Evolutionary conservation across 768 basidiomycete genomes (phyloP).

Genomic region (Gloeophyllum trabeum): DNA sequence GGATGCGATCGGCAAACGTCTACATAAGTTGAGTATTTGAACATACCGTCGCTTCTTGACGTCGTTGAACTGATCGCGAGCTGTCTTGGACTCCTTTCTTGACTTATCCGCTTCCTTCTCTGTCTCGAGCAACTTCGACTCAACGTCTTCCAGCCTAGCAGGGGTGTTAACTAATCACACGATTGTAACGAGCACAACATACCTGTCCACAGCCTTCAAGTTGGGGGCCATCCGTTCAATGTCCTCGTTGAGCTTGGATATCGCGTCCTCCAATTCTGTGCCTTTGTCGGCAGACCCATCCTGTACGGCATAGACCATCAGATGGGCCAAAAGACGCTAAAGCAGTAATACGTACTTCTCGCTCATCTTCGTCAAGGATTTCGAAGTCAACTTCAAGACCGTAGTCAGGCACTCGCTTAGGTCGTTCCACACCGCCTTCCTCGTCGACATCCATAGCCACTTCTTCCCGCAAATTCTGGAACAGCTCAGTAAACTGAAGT

Average conservation of each 20-base stretch:
- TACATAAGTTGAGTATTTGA: neutral
- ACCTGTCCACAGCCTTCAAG: constrained; percentile 92
- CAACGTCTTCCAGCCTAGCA: constrained; percentile 77
- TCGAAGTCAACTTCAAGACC: constrained; percentile 88
- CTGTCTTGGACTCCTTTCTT: constrained; percentile 77
- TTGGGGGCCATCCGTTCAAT: constrained; percentile 95
- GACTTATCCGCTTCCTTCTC: constrained; percentile 91
- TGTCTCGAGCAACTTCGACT: constrained; percentile 75
- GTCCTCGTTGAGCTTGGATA: constrained; percentile 61
- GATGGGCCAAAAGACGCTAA: neutral
- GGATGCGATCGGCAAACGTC: neutral
- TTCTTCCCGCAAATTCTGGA: constrained; percentile 69
- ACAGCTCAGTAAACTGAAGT: neutral
- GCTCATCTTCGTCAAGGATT: constrained; percentile 61
- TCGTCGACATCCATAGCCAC: constrained; percentile 90
- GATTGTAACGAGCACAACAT: constrained; percentile 11
- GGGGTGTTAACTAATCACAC: neutral
- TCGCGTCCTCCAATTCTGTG: constrained; percentile 64
- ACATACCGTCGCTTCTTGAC: constrained; percentile 70
- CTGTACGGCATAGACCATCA: constrained; percentile 16
- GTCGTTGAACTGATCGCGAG: constrained; percentile 88
- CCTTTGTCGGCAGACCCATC: constrained; percentile 52
- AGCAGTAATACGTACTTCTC: constrained; percentile 33
- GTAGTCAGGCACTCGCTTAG: constrained; percentile 65
- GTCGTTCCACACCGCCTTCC: constrained; percentile 68